Percentiles rank a stretch among this genome's conserved stretches.
phyloP scores from a whole-genome alignment of 495 filamentous ascomycete genomes.

The Eremomyces bilateralis region DNA sequence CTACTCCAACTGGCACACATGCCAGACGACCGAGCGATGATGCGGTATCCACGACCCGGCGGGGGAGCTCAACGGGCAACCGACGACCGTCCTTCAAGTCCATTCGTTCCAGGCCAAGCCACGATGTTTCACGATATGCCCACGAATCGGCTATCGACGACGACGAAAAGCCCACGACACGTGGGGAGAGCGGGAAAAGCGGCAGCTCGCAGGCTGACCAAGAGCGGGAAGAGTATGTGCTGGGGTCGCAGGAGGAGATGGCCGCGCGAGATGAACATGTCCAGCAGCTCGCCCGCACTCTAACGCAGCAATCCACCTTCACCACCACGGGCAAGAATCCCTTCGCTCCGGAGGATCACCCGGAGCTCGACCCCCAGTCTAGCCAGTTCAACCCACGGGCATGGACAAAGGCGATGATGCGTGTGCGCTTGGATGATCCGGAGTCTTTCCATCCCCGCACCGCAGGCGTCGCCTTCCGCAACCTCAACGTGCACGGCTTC shows the following conservation, averaged over 20 bases:
- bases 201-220: too few relatives aligned
- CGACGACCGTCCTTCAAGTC: too few relatives aligned
- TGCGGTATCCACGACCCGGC: too few relatives aligned
- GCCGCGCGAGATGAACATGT: conserved; percentile 13
- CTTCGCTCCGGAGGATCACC: conserved; percentile 22
- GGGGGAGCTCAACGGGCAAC: too few relatives aligned
- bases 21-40: too few relatives aligned
- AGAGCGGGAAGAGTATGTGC: too few relatives aligned
- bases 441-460: conserved; percentile 14
- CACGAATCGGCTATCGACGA: too few relatives aligned
- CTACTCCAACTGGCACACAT: too few relatives aligned
- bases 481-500: conserved; percentile 28
- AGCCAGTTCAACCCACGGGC: conserved; percentile 34
- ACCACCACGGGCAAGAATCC: conserved; percentile 10
- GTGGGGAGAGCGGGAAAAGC: too few relatives aligned
- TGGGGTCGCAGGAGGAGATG: conserved; percentile 2
- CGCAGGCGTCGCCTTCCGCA: conserved; percentile 24
- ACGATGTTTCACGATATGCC: too few relatives aligned
- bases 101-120: too few relatives aligned
- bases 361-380: conserved; percentile 32
- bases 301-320: conserved; percentile 13
- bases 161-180: too few relatives aligned
- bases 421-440: conserved; percentile 15
- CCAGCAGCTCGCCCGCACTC: conserved; percentile 13
- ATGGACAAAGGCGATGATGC: conserved; percentile 31